Evolutionary conservation across 306 rosid species (phyloP).

Genomic region (Ormosia emarginata): DNA sequence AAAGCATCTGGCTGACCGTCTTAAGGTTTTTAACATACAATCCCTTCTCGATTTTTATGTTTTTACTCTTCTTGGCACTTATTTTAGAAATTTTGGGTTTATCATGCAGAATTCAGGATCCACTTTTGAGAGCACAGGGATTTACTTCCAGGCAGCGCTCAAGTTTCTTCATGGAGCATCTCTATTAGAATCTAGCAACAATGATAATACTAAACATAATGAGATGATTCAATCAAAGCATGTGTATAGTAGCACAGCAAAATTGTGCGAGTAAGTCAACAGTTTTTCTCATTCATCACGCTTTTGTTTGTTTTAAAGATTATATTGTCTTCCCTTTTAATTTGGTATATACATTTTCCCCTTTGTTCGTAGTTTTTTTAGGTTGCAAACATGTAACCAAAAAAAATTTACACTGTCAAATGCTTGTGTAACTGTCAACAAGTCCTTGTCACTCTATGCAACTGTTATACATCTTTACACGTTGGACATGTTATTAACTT

Average conservation of each 20-base stretch:
- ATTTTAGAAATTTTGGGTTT: constrained; percentile 11
- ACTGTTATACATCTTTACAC: neutral
- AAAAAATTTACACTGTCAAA: neutral
- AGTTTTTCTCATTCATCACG: constrained; percentile 25
- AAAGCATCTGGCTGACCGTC: constrained; percentile 91
- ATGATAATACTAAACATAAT: constrained; percentile 59
- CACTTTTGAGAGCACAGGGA: constrained; percentile 56
- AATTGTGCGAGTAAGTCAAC: constrained; percentile 89
- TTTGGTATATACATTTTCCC: neutral
- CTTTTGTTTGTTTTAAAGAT: constrained; percentile 16
- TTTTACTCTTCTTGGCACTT: constrained; percentile 24
- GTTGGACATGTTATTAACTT: too few species aligned
- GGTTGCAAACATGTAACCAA: neutral
- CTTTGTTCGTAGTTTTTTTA: neutral
- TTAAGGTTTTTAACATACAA: constrained; percentile 52
- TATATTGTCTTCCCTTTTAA: neutral
- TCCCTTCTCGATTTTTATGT: constrained; percentile 32
- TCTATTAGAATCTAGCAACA: constrained; percentile 59
- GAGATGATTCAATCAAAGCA: constrained; percentile 59
- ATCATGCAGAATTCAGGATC: constrained; percentile 78
- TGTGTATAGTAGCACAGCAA: constrained; percentile 82
- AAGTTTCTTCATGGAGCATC: constrained; percentile 97
- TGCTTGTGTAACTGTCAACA: neutral
- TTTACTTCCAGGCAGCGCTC: constrained; percentile 91
- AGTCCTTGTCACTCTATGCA: neutral